Conservation (phyloP, 2,329 filamentous ascomycete species). For the Pestalotiopsis sp. region DNA sequence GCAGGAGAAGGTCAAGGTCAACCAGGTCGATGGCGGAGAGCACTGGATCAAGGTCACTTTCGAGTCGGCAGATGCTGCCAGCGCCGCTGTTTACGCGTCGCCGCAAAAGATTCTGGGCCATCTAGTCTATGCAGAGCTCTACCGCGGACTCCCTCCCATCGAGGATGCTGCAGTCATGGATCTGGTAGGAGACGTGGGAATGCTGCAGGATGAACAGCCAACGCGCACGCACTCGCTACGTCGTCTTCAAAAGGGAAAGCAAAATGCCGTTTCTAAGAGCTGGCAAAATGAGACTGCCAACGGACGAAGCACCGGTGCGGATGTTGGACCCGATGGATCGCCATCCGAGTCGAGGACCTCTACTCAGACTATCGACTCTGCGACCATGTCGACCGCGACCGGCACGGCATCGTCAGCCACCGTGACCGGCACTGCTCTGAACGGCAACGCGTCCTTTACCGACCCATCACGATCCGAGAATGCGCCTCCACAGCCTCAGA, state of each 20-base stretch:
- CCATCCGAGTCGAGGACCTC: conserved; percentile 49
- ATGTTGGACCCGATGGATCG: conserved; percentile 36
- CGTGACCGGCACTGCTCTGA: conserved; percentile 34
- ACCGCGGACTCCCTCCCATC: conserved; percentile 62
- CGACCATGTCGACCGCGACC: conserved; percentile 46
- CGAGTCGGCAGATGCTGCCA: conserved; percentile 70
- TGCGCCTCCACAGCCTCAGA: conserved; percentile 23
- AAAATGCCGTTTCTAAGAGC: conserved; percentile 29
- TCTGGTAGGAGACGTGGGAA: conserved; percentile 39
- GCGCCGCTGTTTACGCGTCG: conserved; percentile 67
- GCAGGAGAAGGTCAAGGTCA: conserved; percentile 76
- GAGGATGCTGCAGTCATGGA: conserved; percentile 65
- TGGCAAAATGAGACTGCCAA: conserved; percentile 21
- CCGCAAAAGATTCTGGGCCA: conserved; percentile 72
- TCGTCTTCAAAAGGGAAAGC: conserved; percentile 10
- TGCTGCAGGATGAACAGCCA: conserved; percentile 29
- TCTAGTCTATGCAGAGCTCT: conserved; percentile 70
- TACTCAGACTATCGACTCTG: conserved; percentile 58
- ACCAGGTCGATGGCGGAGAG: conserved; percentile 77
- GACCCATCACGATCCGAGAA: conserved; percentile 11
- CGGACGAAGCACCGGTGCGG: conserved; percentile 24
- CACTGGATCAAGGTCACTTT: conserved; percentile 93
- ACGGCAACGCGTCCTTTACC: not conserved
- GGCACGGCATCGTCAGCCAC: conserved; percentile 46
- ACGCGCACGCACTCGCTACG: conserved; percentile 12